Evolutionary conservation across 2,329 filamentous ascomycete genomes (phyloP).

Genomic region (Fusarium foetens): DNA sequence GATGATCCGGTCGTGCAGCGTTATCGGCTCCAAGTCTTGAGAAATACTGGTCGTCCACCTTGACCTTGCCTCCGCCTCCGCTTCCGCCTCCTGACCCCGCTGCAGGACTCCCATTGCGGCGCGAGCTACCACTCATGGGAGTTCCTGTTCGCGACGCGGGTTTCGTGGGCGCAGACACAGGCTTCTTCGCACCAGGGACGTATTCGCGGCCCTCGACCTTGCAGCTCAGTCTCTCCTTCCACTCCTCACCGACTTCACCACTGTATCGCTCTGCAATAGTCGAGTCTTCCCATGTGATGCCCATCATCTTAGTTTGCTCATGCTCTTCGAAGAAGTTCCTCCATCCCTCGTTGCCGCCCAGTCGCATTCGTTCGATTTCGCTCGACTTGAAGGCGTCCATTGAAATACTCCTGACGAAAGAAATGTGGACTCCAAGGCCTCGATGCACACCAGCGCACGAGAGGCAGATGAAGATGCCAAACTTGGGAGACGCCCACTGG

Average conservation of each 20-base stretch:
- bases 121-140: slow-evolving; percentile 53
- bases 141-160: slow-evolving; percentile 54
- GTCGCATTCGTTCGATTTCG: slow-evolving; percentile 93
- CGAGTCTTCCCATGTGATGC: slow-evolving; percentile 82
- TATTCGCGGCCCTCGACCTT: slow-evolving; percentile 92
- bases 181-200: slow-evolving; percentile 74
- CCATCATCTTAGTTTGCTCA: slow-evolving; percentile 71
- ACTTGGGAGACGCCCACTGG: slow-evolving; percentile 98
- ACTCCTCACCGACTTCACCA: slow-evolving; percentile 91
- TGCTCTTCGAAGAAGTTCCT: slow-evolving; percentile 85
- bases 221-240: slow-evolving; percentile 87
- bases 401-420: slow-evolving; percentile 95
- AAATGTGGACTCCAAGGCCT: slow-evolving; percentile 95
- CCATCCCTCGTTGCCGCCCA: slow-evolving; percentile 90
- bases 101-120: slow-evolving; percentile 54
- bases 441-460: slow-evolving; percentile 95
- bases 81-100: slow-evolving; percentile 45
- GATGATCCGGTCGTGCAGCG: slow-evolving; percentile 74
- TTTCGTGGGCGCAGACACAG: slow-evolving; percentile 46
- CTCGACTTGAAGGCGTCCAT: slow-evolving; percentile 98
- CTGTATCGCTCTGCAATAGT: slow-evolving; percentile 92
- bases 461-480: slow-evolving; percentile 98
- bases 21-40: slow-evolving; percentile 86
- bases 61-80: slow-evolving; percentile 57
- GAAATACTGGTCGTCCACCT: slow-evolving; percentile 89